Base-by-base conservation (phyloP, 2,329 filamentous ascomycete species). In the Chrysoporthe deuterocubensis region DNA sequence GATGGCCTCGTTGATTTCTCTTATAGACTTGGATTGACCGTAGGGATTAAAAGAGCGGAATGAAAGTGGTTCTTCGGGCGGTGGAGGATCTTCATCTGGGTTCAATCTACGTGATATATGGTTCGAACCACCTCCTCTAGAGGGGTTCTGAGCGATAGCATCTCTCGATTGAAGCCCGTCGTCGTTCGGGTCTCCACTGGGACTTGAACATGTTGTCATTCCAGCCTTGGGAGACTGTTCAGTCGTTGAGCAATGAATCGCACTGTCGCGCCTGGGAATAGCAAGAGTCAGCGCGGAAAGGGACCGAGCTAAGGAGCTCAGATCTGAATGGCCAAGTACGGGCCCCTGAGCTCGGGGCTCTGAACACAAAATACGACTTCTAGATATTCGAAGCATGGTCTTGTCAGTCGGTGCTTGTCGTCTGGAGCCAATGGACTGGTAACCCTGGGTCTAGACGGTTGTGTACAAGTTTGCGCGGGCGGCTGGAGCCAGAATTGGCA, bases 1-100 rank as follows among this genome's bases (percentile, higher is more conserved):
- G 62, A 63, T 68, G 58, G 44, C 59, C 26, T 66, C 67, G 44
- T 69, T 69, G 50, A 68, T 65, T 3, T 57, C 66, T 4, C 54
- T 26, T 16, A 26, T 43, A 3, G 68, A 65, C 42, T 57, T 69
- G 14, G 7, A 40, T 16, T 48, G 59, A 7, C 62, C 62, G 26
- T 56, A 69, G 3, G 32, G 46, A 14, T 63, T 37, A 21, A 69
- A 69, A 4, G 44, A 42, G 16, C 56, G 56, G 5, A 58, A 58
- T 18, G 56, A 42, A 21, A 40, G 16, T 16, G 16, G 26, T 21
- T 54, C 11, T 3, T 16, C 13, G 13, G 50, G 26, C 6, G 50
- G 50, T 7, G 50, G 26, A 16, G n/a, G 48, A 2, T 11, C 26
- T n/a, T 52, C 50, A 13, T 34, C 50, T 34, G 26, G 50, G 26